A percentile compares a stretch with the other conserved stretches of the same genome.
Conservation (phyloP, 192 early-diverging fungal genomes). For the Gigaspora rosea region DNA sequence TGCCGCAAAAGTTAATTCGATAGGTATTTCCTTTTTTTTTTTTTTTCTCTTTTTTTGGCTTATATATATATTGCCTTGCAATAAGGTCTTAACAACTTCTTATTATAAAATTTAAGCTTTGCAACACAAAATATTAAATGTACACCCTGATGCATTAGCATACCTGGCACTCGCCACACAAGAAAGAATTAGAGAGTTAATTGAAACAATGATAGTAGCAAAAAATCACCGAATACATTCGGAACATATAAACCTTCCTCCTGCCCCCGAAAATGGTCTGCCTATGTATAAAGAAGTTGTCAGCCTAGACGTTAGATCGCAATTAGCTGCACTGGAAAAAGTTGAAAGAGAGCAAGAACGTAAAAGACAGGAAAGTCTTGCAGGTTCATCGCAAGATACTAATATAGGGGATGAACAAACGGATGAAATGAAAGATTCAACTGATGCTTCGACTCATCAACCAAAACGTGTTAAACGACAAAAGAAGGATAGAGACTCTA, state of each 20-base stretch:
- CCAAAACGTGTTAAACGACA: conserved; percentile 48
- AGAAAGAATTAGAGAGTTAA: conserved; percentile 61
- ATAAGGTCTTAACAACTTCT: background rate
- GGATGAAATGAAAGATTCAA: conserved; percentile 32
- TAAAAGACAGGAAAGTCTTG: conserved; percentile 50
- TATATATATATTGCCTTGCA: background rate
- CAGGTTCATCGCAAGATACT: conserved; percentile 49
- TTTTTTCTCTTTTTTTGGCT: background rate
- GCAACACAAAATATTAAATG: conserved; percentile 39
- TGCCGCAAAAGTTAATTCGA: conserved; percentile 39
- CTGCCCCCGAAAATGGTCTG: conserved; percentile 48
- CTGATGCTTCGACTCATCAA: conserved; percentile 29
- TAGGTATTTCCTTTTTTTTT: conserved; percentile 36
- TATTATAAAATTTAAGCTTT: conserved; percentile 31
- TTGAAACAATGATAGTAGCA: conserved; percentile 70
- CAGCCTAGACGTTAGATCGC: conserved; percentile 67
- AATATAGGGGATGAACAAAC: conserved; percentile 24
- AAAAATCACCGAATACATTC: conserved; percentile 71
- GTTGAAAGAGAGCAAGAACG: conserved; percentile 68
- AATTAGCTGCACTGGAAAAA: conserved; percentile 70
- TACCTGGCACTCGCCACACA: conserved; percentile 72
- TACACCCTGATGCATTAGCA: conserved; percentile 61
- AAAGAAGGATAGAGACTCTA: conserved; percentile 45
- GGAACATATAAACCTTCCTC: conserved; percentile 61
- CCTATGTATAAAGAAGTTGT: conserved; percentile 70